Evolutionary conservation across 1,284 basidiomycete genomes (phyloP), one percentile per base, ranked within the genome.

Genomic region (Fomitopsis palustris): DNA sequence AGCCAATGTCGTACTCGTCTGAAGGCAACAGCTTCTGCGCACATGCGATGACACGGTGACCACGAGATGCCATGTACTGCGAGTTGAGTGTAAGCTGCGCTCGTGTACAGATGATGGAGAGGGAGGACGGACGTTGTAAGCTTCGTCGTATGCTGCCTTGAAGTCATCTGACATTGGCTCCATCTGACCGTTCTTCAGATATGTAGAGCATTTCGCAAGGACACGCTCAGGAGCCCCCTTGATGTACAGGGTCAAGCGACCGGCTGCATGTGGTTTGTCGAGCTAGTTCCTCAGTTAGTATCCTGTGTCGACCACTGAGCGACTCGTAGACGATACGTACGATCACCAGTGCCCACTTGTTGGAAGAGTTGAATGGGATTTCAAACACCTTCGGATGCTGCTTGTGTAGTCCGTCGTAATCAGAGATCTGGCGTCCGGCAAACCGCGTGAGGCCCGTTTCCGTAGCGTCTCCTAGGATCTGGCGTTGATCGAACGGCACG

Each of bases 181-280:
- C 51, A 66, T 60, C 54, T 74, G 64, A 3, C 84, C 85, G 59
- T 85, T 77, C 61, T 81, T 78, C 45, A 87, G 70, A 64, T 83
- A 84, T 0, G 82, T 83, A 0, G 81, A 75, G 68, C 86, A 86
- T 69, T 85, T 86, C 3, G 80, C 81, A 31, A 88, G 74, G 9
- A 88, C 82, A 52, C 85, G 81, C 69, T 88, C 86, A 0, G 85
- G 86, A 8, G 86, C 86, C 29, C 86, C 86, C 67, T 88, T 88
- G 70, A 87, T 81, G 67, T 82, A 85, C 10, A 81, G 74, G 0
- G 79, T 81, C 56, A 86, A 68, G 53, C 60, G 61, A 1, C 85
- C 85, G 42, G 70, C 69, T 3, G 65, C 60, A 64, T 87, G 85
- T 3, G 76, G 69, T 69, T 84, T 86, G 58, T 84, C 77, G 35